Evolutionary conservation across 768 basidiomycete species (phyloP).

Genomic region (Pulveroboletus sp.): DNA sequence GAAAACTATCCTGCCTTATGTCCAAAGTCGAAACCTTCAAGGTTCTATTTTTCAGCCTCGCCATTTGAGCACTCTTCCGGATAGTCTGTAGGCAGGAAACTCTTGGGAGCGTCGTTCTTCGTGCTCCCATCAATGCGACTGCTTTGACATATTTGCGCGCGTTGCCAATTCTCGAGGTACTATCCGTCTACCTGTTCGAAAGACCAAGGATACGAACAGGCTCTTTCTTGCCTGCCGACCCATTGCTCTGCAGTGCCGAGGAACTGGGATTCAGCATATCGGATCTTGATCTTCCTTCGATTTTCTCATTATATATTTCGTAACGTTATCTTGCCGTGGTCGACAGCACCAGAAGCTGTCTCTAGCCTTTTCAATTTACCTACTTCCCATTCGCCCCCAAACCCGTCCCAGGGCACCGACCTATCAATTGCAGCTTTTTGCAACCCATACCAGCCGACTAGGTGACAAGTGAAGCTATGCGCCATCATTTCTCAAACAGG

Average conservation of each 20-base stretch:
- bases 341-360: neutral
- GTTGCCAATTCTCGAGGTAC: constrained; percentile 4
- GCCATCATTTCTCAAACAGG: constrained; percentile 8
- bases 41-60: neutral
- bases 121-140: neutral
- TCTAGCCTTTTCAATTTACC: too few species aligned
- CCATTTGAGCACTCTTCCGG: constrained; percentile 1
- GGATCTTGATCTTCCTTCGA: constrained; percentile 10
- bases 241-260: too few species aligned
- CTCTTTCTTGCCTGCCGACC: neutral
- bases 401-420: too few species aligned
- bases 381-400: too few species aligned
- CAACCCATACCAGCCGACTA: neutral
- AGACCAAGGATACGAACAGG: neutral
- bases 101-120: neutral
- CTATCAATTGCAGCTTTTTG: neutral
- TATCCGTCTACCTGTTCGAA: neutral
- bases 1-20: constrained; percentile 4
- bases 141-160: constrained; percentile 5
- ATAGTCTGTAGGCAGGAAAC: neutral
- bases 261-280: neutral
- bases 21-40: constrained; percentile 1
- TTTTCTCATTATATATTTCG: constrained; percentile 6
- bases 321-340: neutral
- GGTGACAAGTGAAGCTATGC: constrained; percentile 1